phyloP scores from a whole-genome alignment of 192 early-diverging fungal species.

The Globomyces pollinis-pini region DNA sequence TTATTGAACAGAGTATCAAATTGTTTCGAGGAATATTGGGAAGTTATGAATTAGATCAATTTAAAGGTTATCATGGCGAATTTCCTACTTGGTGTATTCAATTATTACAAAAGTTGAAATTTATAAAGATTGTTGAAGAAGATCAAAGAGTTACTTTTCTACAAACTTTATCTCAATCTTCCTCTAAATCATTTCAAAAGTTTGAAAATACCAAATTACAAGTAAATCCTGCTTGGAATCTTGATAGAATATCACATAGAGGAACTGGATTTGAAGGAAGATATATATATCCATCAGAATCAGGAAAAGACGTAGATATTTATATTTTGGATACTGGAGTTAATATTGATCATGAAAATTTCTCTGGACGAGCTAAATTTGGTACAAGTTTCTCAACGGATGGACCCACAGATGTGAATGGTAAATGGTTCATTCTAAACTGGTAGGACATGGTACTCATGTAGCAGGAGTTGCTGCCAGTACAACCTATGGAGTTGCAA shows the following conservation, averaged over 20 bases:
- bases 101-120: background rate
- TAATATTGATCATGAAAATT: conserved; percentile 28
- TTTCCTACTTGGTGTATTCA: background rate
- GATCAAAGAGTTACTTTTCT: too few species aligned
- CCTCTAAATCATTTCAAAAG: background rate
- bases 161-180: background rate
- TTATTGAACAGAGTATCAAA: background rate
- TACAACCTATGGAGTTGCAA: conserved; percentile 47
- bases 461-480: conserved; percentile 38
- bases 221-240: conserved; percentile 23
- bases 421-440: conserved; percentile 20
- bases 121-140: background rate
- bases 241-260: conserved; percentile 28
- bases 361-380: conserved; percentile 40
- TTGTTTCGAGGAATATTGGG: background rate
- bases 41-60: background rate
- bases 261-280: conserved; percentile 13
- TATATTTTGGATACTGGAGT: conserved; percentile 45
- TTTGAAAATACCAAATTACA: conserved; percentile 5
- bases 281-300: conserved; percentile 17
- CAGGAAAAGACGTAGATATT: conserved; percentile 21
- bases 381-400: conserved; percentile 32
- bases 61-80: conserved; percentile 1
- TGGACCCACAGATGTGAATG: conserved; percentile 33
- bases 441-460: conserved; percentile 44